Percentiles rank a stretch among this genome's conserved stretches.
Conservation (phyloP, 768 basidiomycete species). For the Naganishia vaughanmartiniae region DNA sequence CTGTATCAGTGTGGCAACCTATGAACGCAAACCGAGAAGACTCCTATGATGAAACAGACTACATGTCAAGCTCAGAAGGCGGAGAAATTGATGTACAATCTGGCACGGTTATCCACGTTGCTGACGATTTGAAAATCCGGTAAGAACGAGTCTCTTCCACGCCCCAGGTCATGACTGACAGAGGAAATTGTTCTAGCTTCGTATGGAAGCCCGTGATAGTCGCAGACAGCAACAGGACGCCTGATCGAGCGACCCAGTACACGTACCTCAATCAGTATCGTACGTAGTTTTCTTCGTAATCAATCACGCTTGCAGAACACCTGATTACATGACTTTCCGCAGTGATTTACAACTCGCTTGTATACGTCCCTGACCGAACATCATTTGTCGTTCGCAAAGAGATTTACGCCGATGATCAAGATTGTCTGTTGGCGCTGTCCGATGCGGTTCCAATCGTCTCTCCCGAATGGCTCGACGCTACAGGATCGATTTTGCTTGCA, state of each 20-base stretch:
- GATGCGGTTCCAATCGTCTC: conserved; percentile 4
- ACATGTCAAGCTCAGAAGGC: conserved; percentile 5
- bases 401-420: background rate
- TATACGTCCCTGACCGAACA: background rate
- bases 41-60: conserved; percentile 15
- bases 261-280: background rate
- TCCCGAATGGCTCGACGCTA: conserved; percentile 9
- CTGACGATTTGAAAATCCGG: conserved; percentile 2
- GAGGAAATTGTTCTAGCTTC: background rate
- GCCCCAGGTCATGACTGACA: no score
- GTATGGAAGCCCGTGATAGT: conserved; percentile 17
- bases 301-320: background rate
- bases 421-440: conserved; percentile 22
- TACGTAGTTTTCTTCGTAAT: background rate
- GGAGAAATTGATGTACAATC: background rate
- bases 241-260: conserved; percentile 3
- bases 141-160: background rate
- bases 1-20: conserved; percentile 7
- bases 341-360: conserved; percentile 17
- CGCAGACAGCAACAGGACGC: conserved; percentile 19
- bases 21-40: background rate
- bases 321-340: background rate
- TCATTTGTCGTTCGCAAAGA: background rate
- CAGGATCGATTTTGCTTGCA: background rate
- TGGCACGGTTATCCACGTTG: conserved; percentile 13